Percentiles rank a stretch among this genome's conserved stretches.
Evolutionary conservation across 2,329 filamentous ascomycete genomes (phyloP).

Genomic region (Penicillium sp.): DNA sequence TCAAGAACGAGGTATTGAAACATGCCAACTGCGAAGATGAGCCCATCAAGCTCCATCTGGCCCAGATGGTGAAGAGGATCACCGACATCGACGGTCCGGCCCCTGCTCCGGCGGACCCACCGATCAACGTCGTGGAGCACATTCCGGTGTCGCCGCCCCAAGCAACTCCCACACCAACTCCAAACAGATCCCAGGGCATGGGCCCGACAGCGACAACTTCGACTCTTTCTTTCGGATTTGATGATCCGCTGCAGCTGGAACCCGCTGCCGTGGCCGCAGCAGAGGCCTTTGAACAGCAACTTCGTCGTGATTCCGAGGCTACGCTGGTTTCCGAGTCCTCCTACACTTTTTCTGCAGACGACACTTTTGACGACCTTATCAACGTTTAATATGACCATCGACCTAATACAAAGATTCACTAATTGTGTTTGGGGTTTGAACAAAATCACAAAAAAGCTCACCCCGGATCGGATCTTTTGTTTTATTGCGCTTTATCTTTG

Average conservation of each 20-base stretch:
- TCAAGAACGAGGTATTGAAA: conserved; percentile 41
- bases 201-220: conserved; percentile 4
- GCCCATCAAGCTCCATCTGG: conserved; percentile 35
- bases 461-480: background rate
- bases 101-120: conserved; percentile 1
- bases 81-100: conserved; percentile 25
- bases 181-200: background rate
- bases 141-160: conserved; percentile 15
- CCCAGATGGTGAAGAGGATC: conserved; percentile 38
- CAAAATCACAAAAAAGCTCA: background rate
- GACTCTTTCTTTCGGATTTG: conserved; percentile 32
- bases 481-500: background rate
- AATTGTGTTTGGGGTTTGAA: background rate
- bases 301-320: conserved; percentile 29
- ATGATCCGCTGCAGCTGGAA: conserved; percentile 30
- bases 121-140: conserved; percentile 12
- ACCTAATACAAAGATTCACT: background rate
- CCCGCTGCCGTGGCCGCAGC: conserved; percentile 13
- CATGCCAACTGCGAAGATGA: conserved; percentile 40
- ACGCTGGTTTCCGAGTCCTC: conserved; percentile 29
- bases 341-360: conserved; percentile 29
- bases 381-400: conserved; percentile 20
- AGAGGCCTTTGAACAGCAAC: conserved; percentile 26
- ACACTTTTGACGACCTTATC: conserved; percentile 33
- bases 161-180: conserved; percentile 6